These are phyloP conservation scores for Fusarium cicatricum DNA, from an alignment of 2,329 filamentous ascomycete genomes.

Conservation along the genomic window DNA sequence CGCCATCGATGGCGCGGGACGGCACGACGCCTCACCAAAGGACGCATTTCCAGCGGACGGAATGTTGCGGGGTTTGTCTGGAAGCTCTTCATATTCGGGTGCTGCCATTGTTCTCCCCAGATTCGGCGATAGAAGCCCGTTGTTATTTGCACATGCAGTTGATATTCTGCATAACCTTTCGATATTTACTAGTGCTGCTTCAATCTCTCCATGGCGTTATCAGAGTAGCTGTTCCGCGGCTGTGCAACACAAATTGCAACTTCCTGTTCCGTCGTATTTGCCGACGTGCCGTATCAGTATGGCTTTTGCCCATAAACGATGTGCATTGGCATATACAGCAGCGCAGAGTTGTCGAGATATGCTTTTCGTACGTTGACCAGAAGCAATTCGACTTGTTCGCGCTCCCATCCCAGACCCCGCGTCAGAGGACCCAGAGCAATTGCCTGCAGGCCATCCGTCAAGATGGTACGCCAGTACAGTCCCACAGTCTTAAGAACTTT, in stretches of 20 bases:
- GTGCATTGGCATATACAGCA: constrained; percentile 64
- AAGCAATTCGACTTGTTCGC: constrained; percentile 58
- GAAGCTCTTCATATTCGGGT: too few relatives aligned
- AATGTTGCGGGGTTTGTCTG: background rate
- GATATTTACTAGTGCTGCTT: too few relatives aligned
- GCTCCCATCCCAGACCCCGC: constrained; percentile 57
- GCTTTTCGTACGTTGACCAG: constrained; percentile 58
- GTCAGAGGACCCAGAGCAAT: constrained; percentile 62
- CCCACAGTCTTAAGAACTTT: constrained; percentile 60
- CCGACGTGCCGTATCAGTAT: background rate
- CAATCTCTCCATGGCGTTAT: too few relatives aligned
- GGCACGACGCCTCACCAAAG: constrained; percentile 17
- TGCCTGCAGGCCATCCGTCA: constrained; percentile 59
- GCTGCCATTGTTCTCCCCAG: too few relatives aligned
- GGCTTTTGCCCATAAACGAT: constrained; percentile 65
- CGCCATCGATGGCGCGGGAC: constrained; percentile 16
- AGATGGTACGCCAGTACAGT: constrained; percentile 59
- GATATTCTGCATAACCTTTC: too few relatives aligned
- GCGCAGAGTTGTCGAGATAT: constrained; percentile 55
- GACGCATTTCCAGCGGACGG: background rate
- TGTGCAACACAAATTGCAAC: too few relatives aligned
- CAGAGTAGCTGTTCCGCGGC: too few relatives aligned
- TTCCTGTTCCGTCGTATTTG: background rate
- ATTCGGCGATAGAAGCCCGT: too few relatives aligned
- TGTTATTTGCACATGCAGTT: too few relatives aligned